These are phyloP conservation scores for Coemansia sp. DNA, from an alignment of 192 early-diverging fungal genomes.

Conservation along the genomic window DNA sequence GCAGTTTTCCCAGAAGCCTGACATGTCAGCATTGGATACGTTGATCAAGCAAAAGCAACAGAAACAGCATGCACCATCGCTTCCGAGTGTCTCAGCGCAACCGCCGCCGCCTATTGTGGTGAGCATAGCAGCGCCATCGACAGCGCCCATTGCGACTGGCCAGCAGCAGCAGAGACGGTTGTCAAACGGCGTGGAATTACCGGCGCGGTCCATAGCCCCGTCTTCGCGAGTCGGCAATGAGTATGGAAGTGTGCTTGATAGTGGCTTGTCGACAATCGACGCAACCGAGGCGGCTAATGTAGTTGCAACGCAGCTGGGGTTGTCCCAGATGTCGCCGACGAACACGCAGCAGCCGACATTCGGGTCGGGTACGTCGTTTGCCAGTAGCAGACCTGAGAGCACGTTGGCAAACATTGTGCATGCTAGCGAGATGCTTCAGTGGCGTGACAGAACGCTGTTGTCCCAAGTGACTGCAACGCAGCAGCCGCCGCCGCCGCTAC, in stretches of 20 bases:
- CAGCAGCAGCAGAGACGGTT: too few relatives aligned
- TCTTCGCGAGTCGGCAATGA: not conserved
- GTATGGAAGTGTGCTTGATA: not conserved
- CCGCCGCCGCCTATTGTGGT: too few relatives aligned
- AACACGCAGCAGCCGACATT: not conserved
- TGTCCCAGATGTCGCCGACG: not conserved
- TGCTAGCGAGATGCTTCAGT: not conserved
- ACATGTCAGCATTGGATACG: too few relatives aligned
- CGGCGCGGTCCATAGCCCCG: not conserved
- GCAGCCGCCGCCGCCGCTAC: not conserved
- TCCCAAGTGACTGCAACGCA: not conserved
- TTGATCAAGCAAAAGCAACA: too few relatives aligned
- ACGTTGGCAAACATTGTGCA: not conserved
- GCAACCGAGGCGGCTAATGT: not conserved
- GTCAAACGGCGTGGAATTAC: not conserved
- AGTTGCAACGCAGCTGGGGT: not conserved
- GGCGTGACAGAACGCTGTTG: not conserved
- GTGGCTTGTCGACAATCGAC: not conserved
- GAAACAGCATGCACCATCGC: too few relatives aligned
- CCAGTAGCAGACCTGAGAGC: not conserved
- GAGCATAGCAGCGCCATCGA: not conserved
- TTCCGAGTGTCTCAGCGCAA: too few relatives aligned
- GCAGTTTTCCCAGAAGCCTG: too few relatives aligned
- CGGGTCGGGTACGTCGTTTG: not conserved
- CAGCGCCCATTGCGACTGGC: not conserved